phyloP scores from a whole-genome alignment of 306 rosid genomes.

The Luffa acutangula region DNA sequence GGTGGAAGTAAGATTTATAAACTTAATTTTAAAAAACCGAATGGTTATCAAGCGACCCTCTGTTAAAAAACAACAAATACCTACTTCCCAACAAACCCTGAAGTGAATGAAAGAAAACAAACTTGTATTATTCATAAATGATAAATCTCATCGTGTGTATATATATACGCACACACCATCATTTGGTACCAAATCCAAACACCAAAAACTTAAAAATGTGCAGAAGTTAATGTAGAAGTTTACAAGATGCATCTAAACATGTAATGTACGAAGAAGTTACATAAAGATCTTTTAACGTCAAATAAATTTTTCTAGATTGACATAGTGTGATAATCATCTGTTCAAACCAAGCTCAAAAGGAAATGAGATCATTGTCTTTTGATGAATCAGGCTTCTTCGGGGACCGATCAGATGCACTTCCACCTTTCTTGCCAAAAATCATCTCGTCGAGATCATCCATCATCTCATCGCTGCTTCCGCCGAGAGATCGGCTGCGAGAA shows the following conservation, averaged over 20 bases:
- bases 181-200: background rate
- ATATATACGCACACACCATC: slow-evolving; percentile 1
- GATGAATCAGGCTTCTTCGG: slow-evolving; percentile 63
- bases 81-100: background rate
- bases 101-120: background rate
- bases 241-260: background rate
- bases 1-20: too few relatives aligned
- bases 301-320: background rate
- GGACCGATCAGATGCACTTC: slow-evolving; percentile 41
- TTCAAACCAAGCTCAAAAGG: slow-evolving; percentile 33
- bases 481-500: slow-evolving; percentile 41
- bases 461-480: slow-evolving; percentile 81
- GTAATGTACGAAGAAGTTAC: background rate
- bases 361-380: slow-evolving; percentile 70
- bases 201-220: background rate
- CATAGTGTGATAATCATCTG: background rate
- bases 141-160: slow-evolving; percentile 3
- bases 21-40: too few relatives aligned
- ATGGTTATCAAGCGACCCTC: too few relatives aligned
- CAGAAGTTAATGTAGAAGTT: slow-evolving; percentile 3
- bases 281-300: background rate
- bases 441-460: slow-evolving; percentile 98
- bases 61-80: background rate
- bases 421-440: slow-evolving; percentile 84
- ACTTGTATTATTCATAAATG: slow-evolving; percentile 7